A percentile compares a stretch with the other conserved stretches of the same genome.
Evolutionary conservation across 768 basidiomycete genomes (phyloP).

Genomic region (Hortiboletus flavorubellus): DNA sequence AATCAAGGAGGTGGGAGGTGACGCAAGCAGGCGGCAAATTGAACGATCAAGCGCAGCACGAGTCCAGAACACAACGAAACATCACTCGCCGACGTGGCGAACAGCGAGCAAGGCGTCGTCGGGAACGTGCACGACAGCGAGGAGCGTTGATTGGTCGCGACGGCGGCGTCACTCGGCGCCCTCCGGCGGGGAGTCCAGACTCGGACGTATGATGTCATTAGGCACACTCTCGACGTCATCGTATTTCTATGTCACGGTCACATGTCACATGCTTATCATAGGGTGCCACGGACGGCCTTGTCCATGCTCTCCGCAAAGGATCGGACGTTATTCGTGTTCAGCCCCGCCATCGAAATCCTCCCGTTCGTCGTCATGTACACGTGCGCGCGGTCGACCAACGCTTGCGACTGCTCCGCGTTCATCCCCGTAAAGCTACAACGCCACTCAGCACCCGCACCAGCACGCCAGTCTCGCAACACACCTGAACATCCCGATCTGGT

Average conservation of each 20-base stretch:
- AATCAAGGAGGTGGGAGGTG: constrained; percentile 19
- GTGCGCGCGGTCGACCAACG: constrained; percentile 67
- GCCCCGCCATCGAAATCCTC: constrained; percentile 91
- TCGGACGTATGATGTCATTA: constrained; percentile 30
- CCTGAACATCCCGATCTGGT: constrained; percentile 99
- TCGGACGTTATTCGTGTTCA: constrained; percentile 75
- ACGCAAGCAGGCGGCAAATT: constrained; percentile 21
- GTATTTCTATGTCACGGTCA: neutral
- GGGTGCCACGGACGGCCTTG: constrained; percentile 53
- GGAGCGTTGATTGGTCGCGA: constrained; percentile 17
- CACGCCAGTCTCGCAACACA: constrained; percentile 31
- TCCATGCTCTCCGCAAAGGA: constrained; percentile 75
- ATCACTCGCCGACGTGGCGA: constrained; percentile 14
- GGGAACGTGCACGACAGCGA: constrained; percentile 24
- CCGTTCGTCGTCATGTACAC: constrained; percentile 86
- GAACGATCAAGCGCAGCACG: constrained; percentile 14
- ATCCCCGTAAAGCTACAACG: constrained; percentile 77
- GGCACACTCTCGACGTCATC: constrained; percentile 29
- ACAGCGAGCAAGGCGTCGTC: constrained; percentile 12
- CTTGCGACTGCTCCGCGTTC: constrained; percentile 59
- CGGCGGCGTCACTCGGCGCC: constrained; percentile 23
- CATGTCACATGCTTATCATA: constrained; percentile 23
- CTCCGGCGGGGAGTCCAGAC: constrained; percentile 29
- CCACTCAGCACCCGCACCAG: constrained; percentile 9
- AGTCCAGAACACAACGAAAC: constrained; percentile 7